Base-by-base conservation (phyloP, 495 filamentous ascomycete genomes). In the Penicillium maclennaniae region DNA sequence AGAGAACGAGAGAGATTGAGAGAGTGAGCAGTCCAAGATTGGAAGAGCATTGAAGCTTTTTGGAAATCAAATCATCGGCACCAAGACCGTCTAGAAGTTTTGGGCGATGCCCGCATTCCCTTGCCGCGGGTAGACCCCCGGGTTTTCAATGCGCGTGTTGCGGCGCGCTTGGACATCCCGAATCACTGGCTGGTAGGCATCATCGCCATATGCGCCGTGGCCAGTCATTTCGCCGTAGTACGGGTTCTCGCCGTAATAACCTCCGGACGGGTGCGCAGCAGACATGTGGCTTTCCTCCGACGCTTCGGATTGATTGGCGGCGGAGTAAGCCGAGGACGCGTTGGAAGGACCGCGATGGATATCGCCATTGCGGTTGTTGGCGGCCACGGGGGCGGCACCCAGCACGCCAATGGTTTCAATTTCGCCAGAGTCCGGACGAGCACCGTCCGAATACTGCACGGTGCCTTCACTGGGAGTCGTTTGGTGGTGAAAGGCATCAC, bases 51-150 rank as follows among this genome's bases (percentile, higher is more conserved):
- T 38, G 58, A 52, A 54, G 40, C 59, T 53, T 58, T 58, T 37
- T 19, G 21, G 49, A 38, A 25, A 42, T 21, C 19, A 27, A 20
- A 27, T 47, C 9, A 12, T 38, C 15, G 7, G 45, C 9, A 54
- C 21, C 20, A 34, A 23, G 28, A 36, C 12, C 23, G n/a, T 20
- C 69, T 79, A 98, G 61, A 98, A 98, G 61, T 98, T 98, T 67
- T 97, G 93, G n/a, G 93, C 89, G 63, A 98, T 98, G 45, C 93
- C 93, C 26, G 91, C 89, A 61, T 88, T 95, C 25, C 83, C 87
- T 76, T 93, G 90, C 65, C 92, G 87, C 10, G 91, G 91, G 59
- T 88, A 92, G 36, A 95, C 85, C 4, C 77, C 77, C 2, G 91
- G 87, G 63, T 88, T 96, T 68, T 97, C 90, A 45, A 98, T 97